Evolutionary conservation across 1,284 basidiomycete genomes (phyloP).

Genomic region (Boletus semigastroideus): DNA sequence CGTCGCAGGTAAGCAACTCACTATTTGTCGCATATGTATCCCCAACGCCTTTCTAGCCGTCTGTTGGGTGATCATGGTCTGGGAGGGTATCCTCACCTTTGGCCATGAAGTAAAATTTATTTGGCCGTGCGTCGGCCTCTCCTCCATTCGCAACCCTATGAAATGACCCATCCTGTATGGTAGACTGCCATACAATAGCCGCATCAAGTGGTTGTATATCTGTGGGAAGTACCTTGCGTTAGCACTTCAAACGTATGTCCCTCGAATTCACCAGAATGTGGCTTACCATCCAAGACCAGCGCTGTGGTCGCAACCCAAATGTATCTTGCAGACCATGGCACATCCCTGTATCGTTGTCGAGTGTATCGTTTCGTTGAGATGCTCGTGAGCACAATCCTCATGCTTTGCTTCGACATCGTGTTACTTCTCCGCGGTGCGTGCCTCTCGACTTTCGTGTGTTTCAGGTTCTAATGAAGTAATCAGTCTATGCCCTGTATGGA

Average conservation of each 20-base stretch:
- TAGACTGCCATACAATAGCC: conserved; percentile 14
- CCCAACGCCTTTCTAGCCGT: background rate
- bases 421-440: conserved; percentile 23
- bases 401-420: conserved; percentile 17
- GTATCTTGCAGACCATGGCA: conserved; percentile 2
- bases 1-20: conserved; percentile 5
- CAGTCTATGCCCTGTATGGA: conserved; percentile 24
- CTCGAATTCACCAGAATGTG: background rate
- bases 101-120: conserved; percentile 15
- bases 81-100: conserved; percentile 16
- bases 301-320: conserved; percentile 9
- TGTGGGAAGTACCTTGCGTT: conserved; percentile 18
- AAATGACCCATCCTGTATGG: background rate
- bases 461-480: background rate
- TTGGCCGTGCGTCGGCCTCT: conserved; percentile 20
- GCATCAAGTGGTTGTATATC: conserved; percentile 27
- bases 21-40: background rate
- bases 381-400: conserved; percentile 4
- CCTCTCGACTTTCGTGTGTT: background rate
- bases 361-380: conserved; percentile 18
- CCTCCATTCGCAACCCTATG: background rate
- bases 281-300: conserved; percentile 9
- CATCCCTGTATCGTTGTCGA: conserved; percentile 9
- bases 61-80: conserved; percentile 10
- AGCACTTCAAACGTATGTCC: conserved; percentile 14